Base-by-base conservation (phyloP, 371 early-diverging fungal species). In the Syncephalastrum monosporum region DNA sequence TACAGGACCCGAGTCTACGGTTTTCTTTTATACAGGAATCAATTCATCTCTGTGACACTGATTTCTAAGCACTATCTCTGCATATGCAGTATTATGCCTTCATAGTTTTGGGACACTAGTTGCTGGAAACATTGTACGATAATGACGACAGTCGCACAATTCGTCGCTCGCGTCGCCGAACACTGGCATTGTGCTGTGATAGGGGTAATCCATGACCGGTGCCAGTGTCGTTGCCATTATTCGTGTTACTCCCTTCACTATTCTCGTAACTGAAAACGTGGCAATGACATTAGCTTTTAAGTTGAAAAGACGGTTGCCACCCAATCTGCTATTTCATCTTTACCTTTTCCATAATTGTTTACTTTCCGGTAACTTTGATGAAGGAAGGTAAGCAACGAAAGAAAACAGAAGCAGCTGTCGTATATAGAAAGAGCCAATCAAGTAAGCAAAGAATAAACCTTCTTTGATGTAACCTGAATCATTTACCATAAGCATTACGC, bases 401-500 rank as follows among this genome's bases (percentile, higher is more conserved):
- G 49, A 57, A 24, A 57, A 57, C 15, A 57, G 19, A 3, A 57
- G 33, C 43, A 57, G 19, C 57, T 57, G 50, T 17, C 10, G 17
- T 23, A 53, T 23, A 21, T 21, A 21, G 23, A 5, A n/a, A 16
- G 17, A 16, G 17, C 43, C 17, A 53, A 53, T n/a, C 16, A 8
- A 38, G 16, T 38, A 13, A 53, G 17, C 38, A 8, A 17, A 54
- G 13, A 42, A 29, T 24, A 15, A 21, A 49, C 50, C 7, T 23
- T 12, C 3, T 25, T 2, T 56, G 38, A 24, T 13, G 15, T 56
- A 19, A 17, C 23, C 16, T 46, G 33, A 23, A 10, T 47, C 21
- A 10, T 38, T 56, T 49, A 57, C 57, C 57, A 57, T 57, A 8
- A 57, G 14, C 17, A 57, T 43, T 15, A 57, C 46, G 48, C 57